Evolutionary conservation across 768 basidiomycete species (phyloP).

Genomic region (Coprinopsis sp.): DNA sequence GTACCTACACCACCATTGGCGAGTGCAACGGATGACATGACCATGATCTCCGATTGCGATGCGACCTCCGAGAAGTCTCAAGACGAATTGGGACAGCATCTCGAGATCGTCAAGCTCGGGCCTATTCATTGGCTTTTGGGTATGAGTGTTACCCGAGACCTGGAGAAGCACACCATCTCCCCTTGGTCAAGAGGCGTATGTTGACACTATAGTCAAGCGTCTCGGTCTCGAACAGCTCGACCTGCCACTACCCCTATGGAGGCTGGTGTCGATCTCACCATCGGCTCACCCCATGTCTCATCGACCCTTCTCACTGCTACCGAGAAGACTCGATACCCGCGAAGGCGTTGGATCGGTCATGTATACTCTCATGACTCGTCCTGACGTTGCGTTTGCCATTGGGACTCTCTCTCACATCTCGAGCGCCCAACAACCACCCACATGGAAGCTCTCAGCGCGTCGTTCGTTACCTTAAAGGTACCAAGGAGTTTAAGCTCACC

Average conservation of each 20-base stretch:
- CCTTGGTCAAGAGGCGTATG: constrained; percentile 25
- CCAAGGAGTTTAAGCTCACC: constrained; percentile 15
- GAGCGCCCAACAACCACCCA: constrained; percentile 28
- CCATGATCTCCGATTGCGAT: constrained; percentile 17
- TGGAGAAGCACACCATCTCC: constrained; percentile 8
- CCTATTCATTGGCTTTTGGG: constrained; percentile 26
- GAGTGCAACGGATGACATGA: constrained; percentile 10
- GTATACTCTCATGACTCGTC: constrained; percentile 20
- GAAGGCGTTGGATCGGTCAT: constrained; percentile 27
- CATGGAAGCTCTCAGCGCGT: constrained; percentile 31
- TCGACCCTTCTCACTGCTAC: constrained; percentile 14
- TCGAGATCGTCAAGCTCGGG: constrained; percentile 20
- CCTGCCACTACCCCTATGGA: constrained; percentile 22
- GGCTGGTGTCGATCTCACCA: constrained; percentile 13
- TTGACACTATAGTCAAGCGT: constrained; percentile 22
- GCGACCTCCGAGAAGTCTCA: constrained; percentile 20
- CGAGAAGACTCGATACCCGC: constrained; percentile 20
- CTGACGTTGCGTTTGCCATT: constrained; percentile 37
- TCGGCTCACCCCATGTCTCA: constrained; percentile 12
- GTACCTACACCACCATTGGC: constrained; percentile 23
- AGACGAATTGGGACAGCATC: constrained; percentile 13
- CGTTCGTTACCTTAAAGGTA: constrained; percentile 2
- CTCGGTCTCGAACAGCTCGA: constrained; percentile 22
- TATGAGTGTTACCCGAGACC: constrained; percentile 21
- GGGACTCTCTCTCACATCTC: constrained; percentile 26